Conservation (phyloP, 495 filamentous ascomycete genomes). For the Lichina pygmaea region DNA sequence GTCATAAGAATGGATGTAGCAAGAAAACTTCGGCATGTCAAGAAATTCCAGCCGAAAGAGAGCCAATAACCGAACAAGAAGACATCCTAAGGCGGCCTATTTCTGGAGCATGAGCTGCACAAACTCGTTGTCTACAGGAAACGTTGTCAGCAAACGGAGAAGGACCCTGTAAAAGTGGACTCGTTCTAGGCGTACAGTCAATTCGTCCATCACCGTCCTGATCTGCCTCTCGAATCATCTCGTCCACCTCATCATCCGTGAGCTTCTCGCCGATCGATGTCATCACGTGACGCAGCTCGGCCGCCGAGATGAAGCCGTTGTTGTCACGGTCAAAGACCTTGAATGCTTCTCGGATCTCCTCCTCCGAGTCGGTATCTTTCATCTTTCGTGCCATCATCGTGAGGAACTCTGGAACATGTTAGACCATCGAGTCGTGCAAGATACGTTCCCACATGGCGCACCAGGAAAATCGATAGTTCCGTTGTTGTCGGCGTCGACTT, state of each 20-base stretch:
- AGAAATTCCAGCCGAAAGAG: not conserved
- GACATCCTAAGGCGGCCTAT: constrained; percentile 21
- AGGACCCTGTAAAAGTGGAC: not conserved
- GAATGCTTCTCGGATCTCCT: constrained; percentile 89
- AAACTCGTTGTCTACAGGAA: constrained; percentile 82
- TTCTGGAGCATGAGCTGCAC: constrained; percentile 99
- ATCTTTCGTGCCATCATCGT: constrained; percentile 99
- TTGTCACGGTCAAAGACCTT: constrained; percentile 98
- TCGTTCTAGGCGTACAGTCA: constrained; percentile 41
- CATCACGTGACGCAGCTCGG: constrained; percentile 96
- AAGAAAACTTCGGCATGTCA: too few species aligned
- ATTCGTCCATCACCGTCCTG: constrained; percentile 95
- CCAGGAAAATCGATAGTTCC: constrained; percentile 98
- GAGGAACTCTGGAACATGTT: constrained; percentile 46
- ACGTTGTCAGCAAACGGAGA: not conserved
- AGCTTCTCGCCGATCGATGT: constrained; percentile 98
- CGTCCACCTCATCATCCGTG: constrained; percentile 97
- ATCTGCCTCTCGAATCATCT: constrained; percentile 99
- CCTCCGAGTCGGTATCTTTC: constrained; percentile 99
- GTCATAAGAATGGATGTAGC: too few species aligned
- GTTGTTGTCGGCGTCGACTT: constrained; percentile 98
- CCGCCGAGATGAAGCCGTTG: constrained; percentile 96
- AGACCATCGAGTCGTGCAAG: not conserved
- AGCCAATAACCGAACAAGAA: constrained; percentile 2
- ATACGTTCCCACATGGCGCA: constrained; percentile 12